Conservation (phyloP, 1,284 basidiomycete species). For the Austropuccinia psidii region DNA sequence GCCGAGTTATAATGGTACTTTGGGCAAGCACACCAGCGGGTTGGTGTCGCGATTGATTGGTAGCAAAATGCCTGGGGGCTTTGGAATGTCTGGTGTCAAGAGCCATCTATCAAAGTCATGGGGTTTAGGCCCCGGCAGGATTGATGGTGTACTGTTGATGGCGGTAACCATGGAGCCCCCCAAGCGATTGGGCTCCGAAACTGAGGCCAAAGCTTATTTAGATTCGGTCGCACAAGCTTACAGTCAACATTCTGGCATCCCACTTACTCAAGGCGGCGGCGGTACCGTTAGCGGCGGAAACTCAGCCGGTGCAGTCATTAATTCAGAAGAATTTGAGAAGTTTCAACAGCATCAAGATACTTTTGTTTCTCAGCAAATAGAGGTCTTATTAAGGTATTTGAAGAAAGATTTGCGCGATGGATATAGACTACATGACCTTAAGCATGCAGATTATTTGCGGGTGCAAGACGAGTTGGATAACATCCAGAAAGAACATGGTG, state of each 20-base stretch:
- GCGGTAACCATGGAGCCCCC: slow-evolving; percentile 85
- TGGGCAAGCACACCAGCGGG: slow-evolving; percentile 91
- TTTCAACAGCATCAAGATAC: slow-evolving; percentile 88
- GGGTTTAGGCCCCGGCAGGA: slow-evolving; percentile 82
- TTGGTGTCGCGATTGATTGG: slow-evolving; percentile 86
- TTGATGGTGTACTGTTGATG: slow-evolving; percentile 83
- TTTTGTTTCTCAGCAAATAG: slow-evolving; percentile 85
- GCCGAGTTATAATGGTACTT: slow-evolving; percentile 70
- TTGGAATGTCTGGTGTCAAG: slow-evolving; percentile 92
- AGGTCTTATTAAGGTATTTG: slow-evolving; percentile 92
- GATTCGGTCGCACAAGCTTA: slow-evolving; percentile 77
- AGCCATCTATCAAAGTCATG: slow-evolving; percentile 77
- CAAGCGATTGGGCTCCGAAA: slow-evolving; percentile 84
- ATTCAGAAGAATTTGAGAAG: slow-evolving; percentile 95
- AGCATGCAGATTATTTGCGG: slow-evolving; percentile 63
- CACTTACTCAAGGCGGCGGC: slow-evolving; percentile 61
- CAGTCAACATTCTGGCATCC: slow-evolving; percentile 77
- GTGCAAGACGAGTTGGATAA: slow-evolving; percentile 81
- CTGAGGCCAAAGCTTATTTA: slow-evolving; percentile 87
- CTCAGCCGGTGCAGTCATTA: slow-evolving; percentile 58
- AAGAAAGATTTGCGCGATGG: slow-evolving; percentile 85
- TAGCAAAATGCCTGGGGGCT: slow-evolving; percentile 97
- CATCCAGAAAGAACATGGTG: slow-evolving; percentile 81
- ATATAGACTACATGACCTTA: slow-evolving; percentile 76
- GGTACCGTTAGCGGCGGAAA: slow-evolving; percentile 54